A percentile compares a stretch with the other conserved stretches of the same genome.
Conservation (phyloP, 805 yeast genomes). For the Wickerhamiella alocasiicola region DNA sequence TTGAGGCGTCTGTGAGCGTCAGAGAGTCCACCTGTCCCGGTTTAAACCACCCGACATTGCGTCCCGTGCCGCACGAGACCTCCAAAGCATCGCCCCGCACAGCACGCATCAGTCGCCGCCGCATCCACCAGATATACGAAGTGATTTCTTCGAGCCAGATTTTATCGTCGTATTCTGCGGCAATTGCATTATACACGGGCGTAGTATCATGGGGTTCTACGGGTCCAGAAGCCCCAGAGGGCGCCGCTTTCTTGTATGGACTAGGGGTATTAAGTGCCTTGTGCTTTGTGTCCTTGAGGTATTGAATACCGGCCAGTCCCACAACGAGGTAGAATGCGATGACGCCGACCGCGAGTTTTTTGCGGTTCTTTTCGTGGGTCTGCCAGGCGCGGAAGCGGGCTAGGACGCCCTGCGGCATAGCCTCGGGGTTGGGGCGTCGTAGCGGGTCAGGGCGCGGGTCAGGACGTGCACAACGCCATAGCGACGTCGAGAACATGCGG, state of each 20-base stretch:
- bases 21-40: conserved; percentile 51
- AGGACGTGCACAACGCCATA: too few species aligned
- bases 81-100: conserved; percentile 83
- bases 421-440: too few species aligned
- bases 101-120: conserved; percentile 70
- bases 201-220: conserved; percentile 54
- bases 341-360: conserved; percentile 16
- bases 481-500: too few species aligned
- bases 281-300: conserved; percentile 27
- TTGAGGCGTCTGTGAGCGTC: conserved; percentile 76
- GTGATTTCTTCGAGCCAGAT: conserved; percentile 61
- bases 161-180: conserved; percentile 67
- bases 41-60: conserved; percentile 69
- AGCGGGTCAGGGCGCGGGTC: too few species aligned
- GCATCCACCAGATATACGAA: conserved; percentile 36
- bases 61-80: conserved; percentile 92
- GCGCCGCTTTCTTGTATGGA: conserved; percentile 22
- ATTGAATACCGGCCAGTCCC: conserved; percentile 21
- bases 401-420: too few species aligned
- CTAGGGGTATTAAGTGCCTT: conserved; percentile 27
- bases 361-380: conserved; percentile 15
- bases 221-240: conserved; percentile 12
- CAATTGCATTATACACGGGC: conserved; percentile 47
- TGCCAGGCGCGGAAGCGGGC: conserved; percentile 7
- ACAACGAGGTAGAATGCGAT: conserved; percentile 18